Conservation (phyloP, 768 basidiomycete genomes). For the Podaxis mareebaensis region DNA sequence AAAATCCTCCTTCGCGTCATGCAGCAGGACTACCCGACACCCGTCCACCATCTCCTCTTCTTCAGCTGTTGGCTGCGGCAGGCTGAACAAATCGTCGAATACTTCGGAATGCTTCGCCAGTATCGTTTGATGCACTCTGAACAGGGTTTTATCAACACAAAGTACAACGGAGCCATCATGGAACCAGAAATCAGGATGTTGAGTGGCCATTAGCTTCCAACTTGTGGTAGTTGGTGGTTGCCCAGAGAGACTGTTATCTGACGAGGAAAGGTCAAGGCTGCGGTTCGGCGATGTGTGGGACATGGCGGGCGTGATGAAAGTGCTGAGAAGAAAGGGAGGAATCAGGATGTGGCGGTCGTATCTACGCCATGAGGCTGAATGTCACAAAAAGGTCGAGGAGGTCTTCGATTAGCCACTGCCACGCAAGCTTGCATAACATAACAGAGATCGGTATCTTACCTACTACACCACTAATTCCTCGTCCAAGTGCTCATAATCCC, state of each 20-base stretch:
- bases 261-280: neutral
- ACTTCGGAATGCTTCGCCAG: constrained; percentile 60
- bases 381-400: neutral
- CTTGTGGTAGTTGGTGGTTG: neutral
- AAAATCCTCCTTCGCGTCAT: constrained; percentile 50
- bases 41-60: constrained; percentile 44
- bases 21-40: constrained; percentile 50
- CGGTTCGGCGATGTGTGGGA: constrained; percentile 11
- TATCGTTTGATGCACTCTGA: constrained; percentile 47
- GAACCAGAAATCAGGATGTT: constrained; percentile 41
- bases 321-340: neutral
- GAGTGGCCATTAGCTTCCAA: constrained; percentile 20
- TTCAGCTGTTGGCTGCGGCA: constrained; percentile 48
- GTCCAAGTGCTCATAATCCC: neutral
- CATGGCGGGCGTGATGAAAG: neutral
- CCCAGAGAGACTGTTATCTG: neutral
- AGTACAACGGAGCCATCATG: constrained; percentile 49
- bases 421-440: neutral
- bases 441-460: neutral
- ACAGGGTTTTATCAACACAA: constrained; percentile 38
- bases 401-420: no score
- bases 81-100: constrained; percentile 59
- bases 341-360: constrained; percentile 3
- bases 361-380: constrained; percentile 12
- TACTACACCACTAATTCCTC: no score